Conservation (phyloP, 139 green algal genomes). For the Micractinium sp. region DNA sequence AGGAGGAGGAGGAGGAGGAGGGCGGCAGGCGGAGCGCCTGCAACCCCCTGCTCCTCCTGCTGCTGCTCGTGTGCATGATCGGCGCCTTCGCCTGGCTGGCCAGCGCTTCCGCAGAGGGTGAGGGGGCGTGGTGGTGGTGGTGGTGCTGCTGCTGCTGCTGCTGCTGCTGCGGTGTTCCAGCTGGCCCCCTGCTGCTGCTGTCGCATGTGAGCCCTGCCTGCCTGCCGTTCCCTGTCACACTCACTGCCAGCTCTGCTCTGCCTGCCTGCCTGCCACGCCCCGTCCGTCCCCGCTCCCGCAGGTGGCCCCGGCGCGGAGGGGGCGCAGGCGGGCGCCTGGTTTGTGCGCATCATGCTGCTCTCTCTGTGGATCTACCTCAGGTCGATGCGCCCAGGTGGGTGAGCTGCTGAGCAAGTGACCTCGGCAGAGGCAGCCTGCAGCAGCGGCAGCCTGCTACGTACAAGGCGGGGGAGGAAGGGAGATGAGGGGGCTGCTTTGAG, state of each 20-base stretch:
- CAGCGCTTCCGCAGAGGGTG: neutral
- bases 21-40: neutral
- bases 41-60: neutral
- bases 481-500: neutral
- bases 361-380: neutral
- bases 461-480: neutral
- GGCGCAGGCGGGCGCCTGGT: neutral
- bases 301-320: neutral
- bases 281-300: neutral
- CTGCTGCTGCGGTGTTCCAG: too few species aligned
- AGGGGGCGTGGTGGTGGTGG: neutral
- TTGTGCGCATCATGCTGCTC: slow-evolving; percentile 20
- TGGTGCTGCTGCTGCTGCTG: too few species aligned
- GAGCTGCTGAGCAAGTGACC: neutral
- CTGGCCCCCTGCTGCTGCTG: neutral
- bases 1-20: neutral
- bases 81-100: neutral
- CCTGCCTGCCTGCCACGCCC: neutral
- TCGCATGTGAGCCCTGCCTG: neutral
- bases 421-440: neutral
- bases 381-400: neutral
- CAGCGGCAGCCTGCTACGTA: too few species aligned
- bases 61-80: neutral
- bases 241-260: neutral
- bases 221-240: neutral